Evolutionary conservation across 192 early-diverging fungal genomes (phyloP).

Genomic region (Backusella macrospora): DNA sequence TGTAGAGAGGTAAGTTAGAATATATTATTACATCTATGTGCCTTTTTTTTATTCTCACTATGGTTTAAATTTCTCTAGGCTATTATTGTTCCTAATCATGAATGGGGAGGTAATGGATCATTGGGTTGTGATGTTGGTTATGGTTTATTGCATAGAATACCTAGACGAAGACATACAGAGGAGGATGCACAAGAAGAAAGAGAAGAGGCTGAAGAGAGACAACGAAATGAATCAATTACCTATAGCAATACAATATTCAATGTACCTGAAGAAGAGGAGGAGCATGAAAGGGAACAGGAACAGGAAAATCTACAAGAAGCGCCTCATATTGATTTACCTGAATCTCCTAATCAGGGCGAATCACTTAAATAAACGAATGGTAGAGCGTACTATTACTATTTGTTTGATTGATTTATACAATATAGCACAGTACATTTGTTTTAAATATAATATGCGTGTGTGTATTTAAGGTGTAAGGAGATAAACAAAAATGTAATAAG

Average conservation of each 20-base stretch:
- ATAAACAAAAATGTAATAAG: too few species aligned
- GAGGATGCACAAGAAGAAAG: neutral
- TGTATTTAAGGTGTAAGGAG: too few species aligned
- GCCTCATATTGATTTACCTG: neutral
- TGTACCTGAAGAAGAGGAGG: slow-evolving; percentile 23
- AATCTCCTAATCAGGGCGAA: neutral
- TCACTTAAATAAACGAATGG: neutral
- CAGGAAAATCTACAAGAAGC: neutral
- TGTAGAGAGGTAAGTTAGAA: slow-evolving; percentile 55
- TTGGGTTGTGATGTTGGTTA: slow-evolving; percentile 77
- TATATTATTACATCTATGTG: too few species aligned
- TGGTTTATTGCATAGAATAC: slow-evolving; percentile 51
- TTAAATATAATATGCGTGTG: too few species aligned
- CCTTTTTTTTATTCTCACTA: too few species aligned
- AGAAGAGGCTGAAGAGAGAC: slow-evolving; percentile 1
- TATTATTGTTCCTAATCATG: slow-evolving; percentile 64
- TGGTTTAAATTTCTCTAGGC: slow-evolving; percentile 43
- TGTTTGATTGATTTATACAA: too few species aligned
- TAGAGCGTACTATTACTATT: neutral
- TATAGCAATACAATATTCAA: slow-evolving; percentile 37
- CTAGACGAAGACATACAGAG: slow-evolving; percentile 22
- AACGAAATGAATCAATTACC: neutral
- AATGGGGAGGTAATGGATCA: slow-evolving; percentile 71
- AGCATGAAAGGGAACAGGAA: too few species aligned
- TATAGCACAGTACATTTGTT: too few species aligned